Conservation (phyloP, 805 yeast species). For the Ogataea ganodermae region DNA sequence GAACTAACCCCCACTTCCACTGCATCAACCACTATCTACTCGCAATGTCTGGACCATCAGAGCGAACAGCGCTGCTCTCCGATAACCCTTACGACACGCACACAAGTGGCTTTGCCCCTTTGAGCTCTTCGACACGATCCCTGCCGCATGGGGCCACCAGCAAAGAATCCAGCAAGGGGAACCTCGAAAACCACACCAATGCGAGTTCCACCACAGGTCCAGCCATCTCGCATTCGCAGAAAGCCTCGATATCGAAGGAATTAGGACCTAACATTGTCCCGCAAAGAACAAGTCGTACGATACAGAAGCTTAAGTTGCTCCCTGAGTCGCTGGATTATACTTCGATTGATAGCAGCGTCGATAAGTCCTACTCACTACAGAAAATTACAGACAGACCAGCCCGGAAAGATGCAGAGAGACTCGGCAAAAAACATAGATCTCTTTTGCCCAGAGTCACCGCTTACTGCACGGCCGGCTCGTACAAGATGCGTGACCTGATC, state of each 20-base stretch:
- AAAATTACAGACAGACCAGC: conserved; percentile 87
- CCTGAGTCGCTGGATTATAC: conserved; percentile 55
- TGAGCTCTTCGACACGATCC: conserved; percentile 1
- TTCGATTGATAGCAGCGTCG: conserved; percentile 22
- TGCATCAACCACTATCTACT: background rate
- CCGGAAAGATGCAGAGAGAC: conserved; percentile 87
- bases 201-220: background rate
- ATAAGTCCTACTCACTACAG: conserved; percentile 75
- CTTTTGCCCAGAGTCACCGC: conserved; percentile 92
- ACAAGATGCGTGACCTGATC: conserved; percentile 81
- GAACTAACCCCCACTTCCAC: background rate
- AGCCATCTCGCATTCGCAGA: conserved; percentile 3
- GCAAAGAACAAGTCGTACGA: conserved; percentile 72
- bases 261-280: conserved; percentile 58
- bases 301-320: conserved; percentile 69
- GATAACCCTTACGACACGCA: conserved; percentile 33
- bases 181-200: background rate
- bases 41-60: conserved; percentile 19
- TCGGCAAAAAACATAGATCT: conserved; percentile 84
- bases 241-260: conserved; percentile 33
- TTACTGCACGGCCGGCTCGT: conserved; percentile 93
- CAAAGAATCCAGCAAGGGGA: background rate
- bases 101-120: background rate
- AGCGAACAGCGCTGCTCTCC: conserved; percentile 32
- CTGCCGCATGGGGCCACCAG: background rate